A percentile compares a stretch with the other conserved stretches of the same genome.
phyloP scores from a whole-genome alignment of 1,284 basidiomycete species.

The Tilletia horrida region DNA sequence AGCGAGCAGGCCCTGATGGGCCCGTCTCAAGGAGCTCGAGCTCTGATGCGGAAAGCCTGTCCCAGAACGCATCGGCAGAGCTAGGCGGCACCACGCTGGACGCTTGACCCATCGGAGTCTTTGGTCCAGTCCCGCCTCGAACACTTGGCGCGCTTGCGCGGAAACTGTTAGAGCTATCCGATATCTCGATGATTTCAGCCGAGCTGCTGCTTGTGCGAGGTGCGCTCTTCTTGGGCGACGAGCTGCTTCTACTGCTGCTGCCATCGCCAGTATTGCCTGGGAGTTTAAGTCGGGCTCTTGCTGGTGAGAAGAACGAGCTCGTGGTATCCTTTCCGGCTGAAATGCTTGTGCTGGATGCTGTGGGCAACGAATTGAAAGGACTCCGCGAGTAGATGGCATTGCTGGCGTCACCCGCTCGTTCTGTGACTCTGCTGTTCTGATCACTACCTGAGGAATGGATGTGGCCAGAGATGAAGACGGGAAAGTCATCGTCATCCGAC shows the following conservation, averaged over 20 bases:
- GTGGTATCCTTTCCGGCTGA: too few species aligned
- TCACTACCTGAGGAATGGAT: too few species aligned
- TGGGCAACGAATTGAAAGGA: too few species aligned
- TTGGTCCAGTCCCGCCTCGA: too few species aligned
- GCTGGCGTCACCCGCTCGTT: too few species aligned
- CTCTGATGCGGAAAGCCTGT: background rate
- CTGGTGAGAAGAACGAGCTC: too few species aligned
- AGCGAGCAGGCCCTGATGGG: background rate
- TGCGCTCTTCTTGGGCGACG: background rate
- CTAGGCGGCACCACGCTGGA: background rate
- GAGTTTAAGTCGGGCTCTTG: too few species aligned
- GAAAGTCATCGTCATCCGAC: background rate
- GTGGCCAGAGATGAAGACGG: background rate
- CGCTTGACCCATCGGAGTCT: background rate
- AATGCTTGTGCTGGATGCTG: too few species aligned
- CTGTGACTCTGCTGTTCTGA: too few species aligned
- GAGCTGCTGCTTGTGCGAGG: background rate
- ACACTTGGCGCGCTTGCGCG: too few species aligned
- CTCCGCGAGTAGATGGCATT: too few species aligned
- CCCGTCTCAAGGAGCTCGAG: background rate
- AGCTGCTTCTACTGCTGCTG: background rate
- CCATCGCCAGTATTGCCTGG: too few species aligned
- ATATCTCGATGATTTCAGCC: background rate
- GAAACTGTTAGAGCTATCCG: background rate
- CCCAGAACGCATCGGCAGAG: conserved; percentile 12